phyloP scores from a whole-genome alignment of 345 rosid genomes.

The Citrus cavaleriei region DNA sequence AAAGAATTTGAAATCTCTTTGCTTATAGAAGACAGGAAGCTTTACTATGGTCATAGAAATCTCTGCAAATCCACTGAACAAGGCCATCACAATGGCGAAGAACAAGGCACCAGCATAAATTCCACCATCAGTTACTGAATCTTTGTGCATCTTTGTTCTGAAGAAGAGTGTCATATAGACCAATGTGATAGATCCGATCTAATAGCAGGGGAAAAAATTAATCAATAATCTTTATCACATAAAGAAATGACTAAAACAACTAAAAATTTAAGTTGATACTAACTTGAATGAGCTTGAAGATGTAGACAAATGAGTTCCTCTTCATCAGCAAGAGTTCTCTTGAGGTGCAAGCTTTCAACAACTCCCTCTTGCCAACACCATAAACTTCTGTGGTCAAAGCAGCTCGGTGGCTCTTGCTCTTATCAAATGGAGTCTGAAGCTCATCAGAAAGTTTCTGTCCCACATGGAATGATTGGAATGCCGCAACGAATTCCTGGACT shows the following conservation, averaged over 20 bases:
- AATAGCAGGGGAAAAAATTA: background rate
- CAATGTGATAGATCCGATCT: conserved; percentile 43
- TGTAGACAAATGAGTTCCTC: conserved; percentile 51
- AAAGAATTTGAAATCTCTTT: conserved; percentile 65
- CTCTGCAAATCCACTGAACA: conserved; percentile 76
- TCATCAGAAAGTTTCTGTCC: conserved; percentile 37
- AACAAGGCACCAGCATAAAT: conserved; percentile 67
- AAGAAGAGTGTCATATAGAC: conserved; percentile 61
- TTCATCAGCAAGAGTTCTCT: conserved; percentile 61
- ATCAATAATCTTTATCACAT: background rate
- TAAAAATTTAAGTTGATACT: background rate
- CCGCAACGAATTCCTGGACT: conserved; percentile 45
- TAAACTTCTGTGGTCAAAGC: conserved; percentile 49
- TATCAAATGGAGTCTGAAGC: conserved; percentile 46
- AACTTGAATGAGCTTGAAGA: conserved; percentile 52
- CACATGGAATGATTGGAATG: conserved; percentile 37
- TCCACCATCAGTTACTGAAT: conserved; percentile 42
- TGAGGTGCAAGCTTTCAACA: conserved; percentile 50
- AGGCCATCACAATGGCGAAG: conserved; percentile 39
- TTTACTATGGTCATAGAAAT: conserved; percentile 69
- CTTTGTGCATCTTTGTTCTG: conserved; percentile 54
- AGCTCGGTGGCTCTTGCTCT: conserved; percentile 48
- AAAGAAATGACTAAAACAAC: background rate
- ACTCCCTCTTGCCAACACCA: conserved; percentile 49
- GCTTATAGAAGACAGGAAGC: conserved; percentile 91